Evolutionary conservation across 345 rosid species (phyloP), one percentile per base, ranked within the genome.

Genomic region (Schrenkiella parvula): DNA sequence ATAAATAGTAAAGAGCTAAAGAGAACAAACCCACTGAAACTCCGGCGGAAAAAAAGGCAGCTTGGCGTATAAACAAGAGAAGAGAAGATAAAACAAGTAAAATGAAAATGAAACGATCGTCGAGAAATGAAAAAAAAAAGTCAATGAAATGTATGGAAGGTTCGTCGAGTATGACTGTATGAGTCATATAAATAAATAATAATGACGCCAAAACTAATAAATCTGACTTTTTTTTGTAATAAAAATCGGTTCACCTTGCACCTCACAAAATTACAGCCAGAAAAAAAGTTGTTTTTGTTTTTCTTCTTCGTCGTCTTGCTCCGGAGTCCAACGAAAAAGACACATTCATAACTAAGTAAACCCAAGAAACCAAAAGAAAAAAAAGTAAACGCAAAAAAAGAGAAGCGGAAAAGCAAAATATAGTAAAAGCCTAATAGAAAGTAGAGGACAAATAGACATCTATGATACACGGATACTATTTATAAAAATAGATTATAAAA

Each of bases 141-240:
- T 66, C 72, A 65, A 68, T 31, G 64, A 11, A 43, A 35, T 64
- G 23, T 53, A 54, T 64, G 71, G 71, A 51, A 72, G 37, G 15
- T 41, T 63, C 62, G 5, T 72, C 42, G 54, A 52, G 12, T 5
- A 14, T 25, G 57, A 38, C 32, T 23, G 13, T 39, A 51, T 14
- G 11, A 71, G 68, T 61, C 68, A 26, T 22, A 38, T 3, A 11
- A 44, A 32, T 23, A 11, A 34, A 35, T 35, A 47, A 11, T 61
- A 8, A 39, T 28, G 32, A 50, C 68, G 23, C 8, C 17, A 28
- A 21, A 34, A 48, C 3, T 48, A 38, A 25, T 60, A 47, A 59
- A 70, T 25, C 2, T 60, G 59, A 22, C 14, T 35, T 23, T 21
- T 41, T 17, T 14, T 17, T 61, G 1, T 38, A 71, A 28, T 14